These are phyloP conservation scores for Dactylellina drechsleri DNA, from an alignment of 2,329 filamentous ascomycete species.

Conservation along the genomic window DNA sequence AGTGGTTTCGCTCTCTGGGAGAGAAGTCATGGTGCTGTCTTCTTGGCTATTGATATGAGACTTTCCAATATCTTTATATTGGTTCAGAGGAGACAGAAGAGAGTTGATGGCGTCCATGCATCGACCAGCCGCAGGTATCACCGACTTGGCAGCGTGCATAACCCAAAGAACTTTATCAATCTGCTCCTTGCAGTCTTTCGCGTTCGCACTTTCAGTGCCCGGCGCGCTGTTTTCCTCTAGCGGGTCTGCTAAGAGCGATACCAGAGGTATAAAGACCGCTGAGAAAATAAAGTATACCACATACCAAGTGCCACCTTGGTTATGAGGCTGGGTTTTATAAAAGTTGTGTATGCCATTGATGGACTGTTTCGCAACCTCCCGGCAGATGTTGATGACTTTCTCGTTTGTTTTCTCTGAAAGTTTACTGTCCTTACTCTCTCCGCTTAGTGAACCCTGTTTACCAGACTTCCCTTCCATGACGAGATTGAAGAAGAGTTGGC, in stretches of 20 bases:
- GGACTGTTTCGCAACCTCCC: constrained; percentile 48
- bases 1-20: constrained; percentile 37
- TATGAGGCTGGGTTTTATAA: constrained; percentile 49
- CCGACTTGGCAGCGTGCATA: constrained; percentile 47
- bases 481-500: constrained; percentile 51
- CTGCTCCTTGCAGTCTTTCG: constrained; percentile 50
- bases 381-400: constrained; percentile 49
- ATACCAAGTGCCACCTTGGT: constrained; percentile 51
- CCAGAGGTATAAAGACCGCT: constrained; percentile 46
- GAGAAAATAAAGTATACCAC: constrained; percentile 53
- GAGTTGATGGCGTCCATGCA: constrained; percentile 51
- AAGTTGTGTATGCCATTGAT: constrained; percentile 52
- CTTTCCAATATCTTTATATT: constrained; percentile 27
- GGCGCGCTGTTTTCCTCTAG: constrained; percentile 39
- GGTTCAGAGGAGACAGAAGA: constrained; percentile 39
- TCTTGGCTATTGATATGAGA: constrained; percentile 20
- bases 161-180: constrained; percentile 52
- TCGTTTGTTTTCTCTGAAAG: constrained; percentile 47
- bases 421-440: constrained; percentile 44
- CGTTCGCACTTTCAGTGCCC: constrained; percentile 47
- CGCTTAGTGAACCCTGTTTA: constrained; percentile 20
- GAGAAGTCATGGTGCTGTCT: constrained; percentile 41
- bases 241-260: constrained; percentile 43
- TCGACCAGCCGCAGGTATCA: constrained; percentile 45
- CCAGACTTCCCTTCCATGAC: constrained; percentile 49